Conservation (phyloP, 257 asterid genomes). For the Primulina huaijiensis region DNA sequence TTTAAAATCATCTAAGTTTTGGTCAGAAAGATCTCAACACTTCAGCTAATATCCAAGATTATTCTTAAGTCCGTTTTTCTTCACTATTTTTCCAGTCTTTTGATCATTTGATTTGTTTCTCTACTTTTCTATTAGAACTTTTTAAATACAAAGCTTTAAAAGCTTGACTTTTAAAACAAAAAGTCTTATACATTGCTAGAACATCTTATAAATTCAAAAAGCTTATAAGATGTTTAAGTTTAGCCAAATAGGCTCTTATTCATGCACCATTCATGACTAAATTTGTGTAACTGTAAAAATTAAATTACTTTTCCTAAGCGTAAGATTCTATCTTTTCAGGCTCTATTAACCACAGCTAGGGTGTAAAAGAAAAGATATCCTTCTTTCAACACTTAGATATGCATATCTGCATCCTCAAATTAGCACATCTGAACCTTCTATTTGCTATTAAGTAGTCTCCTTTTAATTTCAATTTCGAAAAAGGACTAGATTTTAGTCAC, state of each 20-base stretch:
- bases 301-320: background rate
- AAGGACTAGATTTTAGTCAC: background rate
- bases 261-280: too few species aligned
- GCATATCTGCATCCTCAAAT: background rate
- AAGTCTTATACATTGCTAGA: too few species aligned
- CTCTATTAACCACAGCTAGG: background rate
- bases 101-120: background rate
- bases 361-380: background rate
- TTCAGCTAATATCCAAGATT: background rate
- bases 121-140: background rate
- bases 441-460: background rate
- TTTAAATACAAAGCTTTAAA: background rate
- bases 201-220: too few species aligned
- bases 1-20: too few species aligned
- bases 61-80: background rate
- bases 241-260: background rate
- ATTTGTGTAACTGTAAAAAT: background rate
- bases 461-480: background rate
- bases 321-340: background rate
- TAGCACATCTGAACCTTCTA: background rate
- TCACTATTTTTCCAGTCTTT: background rate
- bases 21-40: background rate
- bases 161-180: background rate
- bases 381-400: background rate
- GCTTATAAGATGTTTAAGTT: background rate